These are phyloP conservation scores for Ceratobasidium sp. DNA, from an alignment of 1,284 basidiomycete species.

Conservation along the genomic window DNA sequence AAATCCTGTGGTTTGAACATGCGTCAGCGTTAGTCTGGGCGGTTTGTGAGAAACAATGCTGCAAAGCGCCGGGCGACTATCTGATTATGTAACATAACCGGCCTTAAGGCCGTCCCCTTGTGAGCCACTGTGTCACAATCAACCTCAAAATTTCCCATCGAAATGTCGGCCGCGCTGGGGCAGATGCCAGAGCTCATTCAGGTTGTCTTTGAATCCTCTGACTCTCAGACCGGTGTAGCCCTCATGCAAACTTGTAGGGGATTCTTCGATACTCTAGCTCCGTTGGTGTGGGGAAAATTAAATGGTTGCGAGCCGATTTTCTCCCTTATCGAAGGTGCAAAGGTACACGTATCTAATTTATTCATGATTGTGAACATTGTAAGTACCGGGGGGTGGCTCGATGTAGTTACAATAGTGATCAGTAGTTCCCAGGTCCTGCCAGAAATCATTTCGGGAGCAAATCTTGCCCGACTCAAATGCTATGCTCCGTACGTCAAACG, in stretches of 20 bases:
- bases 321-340: neutral
- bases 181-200: neutral
- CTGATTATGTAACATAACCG: too few relatives aligned
- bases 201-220: neutral
- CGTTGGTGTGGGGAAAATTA: neutral
- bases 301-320: neutral
- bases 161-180: neutral
- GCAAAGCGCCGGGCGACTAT: too few relatives aligned
- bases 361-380: neutral
- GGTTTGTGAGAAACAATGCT: too few relatives aligned
- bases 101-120: too few relatives aligned
- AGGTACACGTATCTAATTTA: neutral
- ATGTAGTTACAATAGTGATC: neutral
- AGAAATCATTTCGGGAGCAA: neutral
- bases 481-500: neutral
- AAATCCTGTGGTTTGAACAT: too few relatives aligned
- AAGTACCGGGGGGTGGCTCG: too few relatives aligned
- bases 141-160: too few relatives aligned
- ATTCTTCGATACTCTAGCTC: neutral
- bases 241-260: neutral
- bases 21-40: too few relatives aligned
- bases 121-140: neutral
- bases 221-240: neutral
- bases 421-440: neutral
- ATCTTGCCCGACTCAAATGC: neutral